Evolutionary conservation across 176 grass and related monocot genomes (phyloP).

Genomic region (Paspalum notatum): DNA sequence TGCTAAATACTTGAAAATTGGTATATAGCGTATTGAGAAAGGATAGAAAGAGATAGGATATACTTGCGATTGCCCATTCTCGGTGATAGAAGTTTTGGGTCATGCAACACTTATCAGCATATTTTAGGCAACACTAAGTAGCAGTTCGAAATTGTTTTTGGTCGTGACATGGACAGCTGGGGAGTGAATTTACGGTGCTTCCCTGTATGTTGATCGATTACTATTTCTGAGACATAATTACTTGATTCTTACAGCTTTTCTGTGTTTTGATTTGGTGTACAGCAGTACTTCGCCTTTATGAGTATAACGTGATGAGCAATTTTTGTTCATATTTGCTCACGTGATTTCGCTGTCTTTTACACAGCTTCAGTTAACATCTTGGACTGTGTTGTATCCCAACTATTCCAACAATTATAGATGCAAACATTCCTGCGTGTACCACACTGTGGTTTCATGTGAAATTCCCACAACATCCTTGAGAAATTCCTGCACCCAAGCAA

Average conservation of each 20-base stretch:
- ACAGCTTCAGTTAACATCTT: background rate
- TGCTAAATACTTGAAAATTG: conserved; percentile 13
- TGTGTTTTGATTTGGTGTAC: conserved; percentile 23
- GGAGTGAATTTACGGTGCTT: background rate
- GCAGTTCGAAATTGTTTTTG: conserved; percentile 20
- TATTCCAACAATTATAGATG: background rate
- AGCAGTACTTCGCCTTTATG: background rate
- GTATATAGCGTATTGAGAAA: background rate
- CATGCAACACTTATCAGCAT: background rate
- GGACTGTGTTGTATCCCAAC: background rate
- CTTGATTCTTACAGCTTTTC: background rate
- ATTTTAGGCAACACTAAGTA: background rate
- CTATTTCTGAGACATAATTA: background rate
- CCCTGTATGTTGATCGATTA: background rate
- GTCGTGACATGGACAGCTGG: conserved; percentile 22
- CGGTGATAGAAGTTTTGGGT: conserved; percentile 27
- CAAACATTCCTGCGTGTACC: background rate
- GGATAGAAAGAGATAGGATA: background rate
- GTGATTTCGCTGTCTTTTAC: background rate
- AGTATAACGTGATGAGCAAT: conserved; percentile 18
- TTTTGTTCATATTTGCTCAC: background rate
- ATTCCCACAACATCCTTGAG: background rate
- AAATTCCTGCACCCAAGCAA: too few species aligned
- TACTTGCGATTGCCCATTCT: conserved; percentile 21
- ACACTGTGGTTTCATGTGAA: background rate